A percentile compares a stretch with the other conserved stretches of the same genome.
Evolutionary conservation across 1,284 basidiomycete species (phyloP).

Genomic region (Fomitopsis betulina): DNA sequence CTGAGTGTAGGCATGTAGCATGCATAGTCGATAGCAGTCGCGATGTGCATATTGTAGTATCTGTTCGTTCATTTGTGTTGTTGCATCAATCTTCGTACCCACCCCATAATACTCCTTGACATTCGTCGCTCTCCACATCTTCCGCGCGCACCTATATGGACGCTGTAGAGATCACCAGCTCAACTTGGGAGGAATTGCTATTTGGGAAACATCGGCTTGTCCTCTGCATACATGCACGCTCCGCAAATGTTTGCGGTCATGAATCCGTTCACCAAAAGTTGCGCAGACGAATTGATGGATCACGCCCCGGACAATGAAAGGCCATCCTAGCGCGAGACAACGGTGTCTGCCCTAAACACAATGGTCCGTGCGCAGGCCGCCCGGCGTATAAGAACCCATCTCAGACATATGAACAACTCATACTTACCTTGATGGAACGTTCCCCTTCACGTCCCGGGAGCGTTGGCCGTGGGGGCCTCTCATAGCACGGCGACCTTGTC

Average conservation of each 20-base stretch:
- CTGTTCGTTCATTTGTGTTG: conserved; percentile 19
- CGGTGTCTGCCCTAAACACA: conserved; percentile 4
- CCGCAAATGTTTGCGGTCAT: too few relatives aligned
- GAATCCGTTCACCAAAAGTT: too few relatives aligned
- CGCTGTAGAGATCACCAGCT: not conserved
- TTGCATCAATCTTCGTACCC: conserved; percentile 10
- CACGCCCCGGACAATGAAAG: too few relatives aligned
- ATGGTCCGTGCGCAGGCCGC: conserved; percentile 4
- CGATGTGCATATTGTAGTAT: conserved; percentile 19
- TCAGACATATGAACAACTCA: conserved; percentile 18
- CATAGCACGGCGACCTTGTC: conserved; percentile 74
- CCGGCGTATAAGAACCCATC: not conserved
- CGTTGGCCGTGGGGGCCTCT: conserved; percentile 41
- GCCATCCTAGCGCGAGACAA: too few relatives aligned
- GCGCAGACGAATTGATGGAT: too few relatives aligned
- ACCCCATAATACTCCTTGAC: conserved; percentile 6
- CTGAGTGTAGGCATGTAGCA: conserved; percentile 15
- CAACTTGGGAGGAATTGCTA: not conserved
- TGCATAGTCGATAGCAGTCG: conserved; percentile 11
- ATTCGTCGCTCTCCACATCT: conserved; percentile 4
- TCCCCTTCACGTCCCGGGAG: conserved; percentile 36
- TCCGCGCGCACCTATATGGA: not conserved
- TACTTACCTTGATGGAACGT: conserved; percentile 38
- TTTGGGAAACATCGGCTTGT: not conserved
- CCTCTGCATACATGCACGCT: too few relatives aligned